These are phyloP conservation scores for Termitomyces bulborhizus DNA, from an alignment of 768 basidiomycete genomes.

Conservation along the genomic window DNA sequence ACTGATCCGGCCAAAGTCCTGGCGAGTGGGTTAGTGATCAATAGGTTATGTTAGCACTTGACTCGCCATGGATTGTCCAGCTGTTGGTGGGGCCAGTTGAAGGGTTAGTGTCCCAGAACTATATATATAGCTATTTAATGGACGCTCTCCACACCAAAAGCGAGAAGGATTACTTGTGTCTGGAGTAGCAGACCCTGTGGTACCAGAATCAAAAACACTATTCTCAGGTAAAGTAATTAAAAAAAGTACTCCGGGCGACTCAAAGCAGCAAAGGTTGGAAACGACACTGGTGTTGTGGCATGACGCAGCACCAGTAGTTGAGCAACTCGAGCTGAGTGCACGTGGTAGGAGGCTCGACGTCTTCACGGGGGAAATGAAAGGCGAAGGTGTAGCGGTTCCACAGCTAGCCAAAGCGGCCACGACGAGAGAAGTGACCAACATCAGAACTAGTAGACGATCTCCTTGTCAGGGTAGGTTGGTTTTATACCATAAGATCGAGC, in stretches of 20 bases:
- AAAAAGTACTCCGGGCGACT: conserved; percentile 52
- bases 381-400: conserved; percentile 1
- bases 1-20: conserved; percentile 13
- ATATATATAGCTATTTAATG: conserved; percentile 18
- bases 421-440: conserved; percentile 1
- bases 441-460: background rate
- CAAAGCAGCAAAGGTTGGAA: conserved; percentile 55
- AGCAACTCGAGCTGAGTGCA: conserved; percentile 40
- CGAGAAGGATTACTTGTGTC: conserved; percentile 25
- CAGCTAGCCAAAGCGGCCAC: background rate
- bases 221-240: background rate
- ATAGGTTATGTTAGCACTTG: background rate
- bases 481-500: background rate
- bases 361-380: background rate
- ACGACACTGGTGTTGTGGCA: conserved; percentile 46
- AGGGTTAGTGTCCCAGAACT: conserved; percentile 73
- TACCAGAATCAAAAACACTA: background rate
- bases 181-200: conserved; percentile 57
- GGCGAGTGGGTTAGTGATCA: conserved; percentile 30
- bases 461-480: background rate
- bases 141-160: background rate
- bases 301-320: conserved; percentile 40
- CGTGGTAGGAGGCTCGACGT: conserved; percentile 18
- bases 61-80: conserved; percentile 71
- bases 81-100: conserved; percentile 56